Evolutionary conservation across 768 basidiomycete genomes (phyloP).

Genomic region (Boletus rufocinnamomeus): DNA sequence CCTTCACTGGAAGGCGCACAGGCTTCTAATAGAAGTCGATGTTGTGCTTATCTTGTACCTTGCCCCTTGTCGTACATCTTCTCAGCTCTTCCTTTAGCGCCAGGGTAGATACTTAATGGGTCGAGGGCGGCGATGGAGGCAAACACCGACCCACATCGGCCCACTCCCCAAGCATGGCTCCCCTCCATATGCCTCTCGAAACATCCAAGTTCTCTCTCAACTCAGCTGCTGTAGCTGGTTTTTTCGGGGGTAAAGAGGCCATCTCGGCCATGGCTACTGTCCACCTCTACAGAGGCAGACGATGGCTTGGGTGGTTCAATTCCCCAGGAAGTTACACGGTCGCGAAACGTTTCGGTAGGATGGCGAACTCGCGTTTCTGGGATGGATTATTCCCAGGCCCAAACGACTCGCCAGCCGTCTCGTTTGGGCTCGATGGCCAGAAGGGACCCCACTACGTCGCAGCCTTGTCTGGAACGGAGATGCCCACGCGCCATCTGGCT

Average conservation of each 20-base stretch:
- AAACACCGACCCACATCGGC: neutral
- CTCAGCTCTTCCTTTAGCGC: neutral
- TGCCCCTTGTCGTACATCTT: neutral
- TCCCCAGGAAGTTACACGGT: constrained; percentile 37
- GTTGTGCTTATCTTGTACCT: too few relatives aligned
- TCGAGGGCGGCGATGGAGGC: neutral
- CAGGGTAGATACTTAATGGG: neutral
- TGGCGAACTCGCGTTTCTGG: constrained; percentile 36
- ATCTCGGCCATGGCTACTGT: constrained; percentile 38
- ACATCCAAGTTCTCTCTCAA: constrained; percentile 26
- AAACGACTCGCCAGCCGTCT: constrained; percentile 24
- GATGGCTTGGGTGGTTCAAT: constrained; percentile 40
- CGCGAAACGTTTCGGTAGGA: constrained; percentile 35
- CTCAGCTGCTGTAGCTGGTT: constrained; percentile 35
- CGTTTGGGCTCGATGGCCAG: constrained; percentile 34
- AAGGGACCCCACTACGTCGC: constrained; percentile 33
- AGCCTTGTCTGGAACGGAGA: constrained; percentile 33
- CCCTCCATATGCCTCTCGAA: constrained; percentile 14
- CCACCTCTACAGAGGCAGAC: constrained; percentile 32
- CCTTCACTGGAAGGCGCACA: neutral
- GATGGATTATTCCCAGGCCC: constrained; percentile 35
- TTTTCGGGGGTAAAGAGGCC: constrained; percentile 41
- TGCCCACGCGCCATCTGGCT: constrained; percentile 32
- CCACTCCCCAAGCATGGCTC: constrained; percentile 8
- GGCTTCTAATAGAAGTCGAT: neutral